These are phyloP conservation scores for Cyclotella kingstonii DNA, from an alignment of 108 stramenopile species.

Conservation along the genomic window DNA sequence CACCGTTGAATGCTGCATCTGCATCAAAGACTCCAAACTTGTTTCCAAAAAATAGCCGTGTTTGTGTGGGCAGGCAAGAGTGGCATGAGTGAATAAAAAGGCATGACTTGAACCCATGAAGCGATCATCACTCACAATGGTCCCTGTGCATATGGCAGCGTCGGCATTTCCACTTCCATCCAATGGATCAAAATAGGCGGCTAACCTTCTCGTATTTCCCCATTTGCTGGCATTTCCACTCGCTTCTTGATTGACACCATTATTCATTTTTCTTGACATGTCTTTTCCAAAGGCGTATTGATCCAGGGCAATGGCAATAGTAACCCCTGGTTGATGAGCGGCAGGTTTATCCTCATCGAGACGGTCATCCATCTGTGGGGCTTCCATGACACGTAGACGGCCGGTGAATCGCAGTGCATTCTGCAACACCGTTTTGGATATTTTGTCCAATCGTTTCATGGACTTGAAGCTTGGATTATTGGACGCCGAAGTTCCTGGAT, in stretches of 20 bases:
- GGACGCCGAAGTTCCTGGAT: too few relatives aligned
- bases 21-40: conserved; percentile 91
- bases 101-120: not conserved
- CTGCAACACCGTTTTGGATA: conserved; percentile 94
- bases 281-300: conserved; percentile 25
- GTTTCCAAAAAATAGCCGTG: too few relatives aligned
- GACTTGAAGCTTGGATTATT: conserved; percentile 76
- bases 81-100: too few relatives aligned
- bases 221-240: too few relatives aligned
- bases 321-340: conserved; percentile 81
- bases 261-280: conserved; percentile 2
- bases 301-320: conserved; percentile 79
- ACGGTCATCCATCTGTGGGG: conserved; percentile 46
- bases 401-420: conserved; percentile 91
- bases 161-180: conserved; percentile 98
- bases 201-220: conserved; percentile 39
- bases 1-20: conserved; percentile 44
- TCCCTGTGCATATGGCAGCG: conserved; percentile 97
- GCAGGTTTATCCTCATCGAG: conserved; percentile 52
- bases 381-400: conserved; percentile 65
- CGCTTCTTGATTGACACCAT: conserved; percentile 13
- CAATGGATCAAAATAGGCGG: conserved; percentile 95
- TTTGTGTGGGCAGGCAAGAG: too few relatives aligned
- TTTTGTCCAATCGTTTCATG: conserved; percentile 96
- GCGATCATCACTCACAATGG: conserved; percentile 53